Evolutionary conservation across 352 stramenopile genomes (phyloP), one percentile per base, ranked within the genome.

Genomic region (Pythium sp.): DNA sequence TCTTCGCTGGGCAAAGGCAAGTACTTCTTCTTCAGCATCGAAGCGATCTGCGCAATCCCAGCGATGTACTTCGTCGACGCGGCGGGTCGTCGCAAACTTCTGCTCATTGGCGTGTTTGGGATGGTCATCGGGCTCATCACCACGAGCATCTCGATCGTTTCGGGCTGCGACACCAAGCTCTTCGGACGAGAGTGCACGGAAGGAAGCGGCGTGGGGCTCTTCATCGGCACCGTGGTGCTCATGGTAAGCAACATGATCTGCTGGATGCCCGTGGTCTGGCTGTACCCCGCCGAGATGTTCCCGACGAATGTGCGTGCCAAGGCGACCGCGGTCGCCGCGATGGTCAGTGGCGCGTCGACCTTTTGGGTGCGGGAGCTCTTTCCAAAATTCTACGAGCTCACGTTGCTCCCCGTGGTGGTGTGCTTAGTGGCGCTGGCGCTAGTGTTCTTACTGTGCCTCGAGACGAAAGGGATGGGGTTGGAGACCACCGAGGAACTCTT

Each of bases 401-500:
- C 58, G 1, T 9, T 65, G 7, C 38, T 65, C 24, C 61, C 65
- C 18, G 15, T 46, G 22, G 2, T 53, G 24, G 7, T 70, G 28
- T 55, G 59, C 22, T 1, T 65, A 7, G 3, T 86, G 41, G 73
- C 73, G 34, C 72, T 74, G 12, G 71, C 78, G 30, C 80, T 87
- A 36, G 77, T 86, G 54, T 82, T 76, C 63, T 77, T 72, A 64
- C 54, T 80, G 57, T 89, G 79, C n/a, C 77, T 71, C 2, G 81
- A 89, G 73, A 87, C 81, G 11, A 82, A 74, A 15, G 68, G 73
- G 3, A 73, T 88, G 24, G 28, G 88, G 18, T 65, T 90, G 11
- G 81, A 90, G 67, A 80, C 88, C 53, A 88, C 78, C 28, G 82
- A 90, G 60, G 77, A 71, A 41, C 63, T 90, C 18, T 88, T 90